phyloP scores from a whole-genome alignment of 768 basidiomycete species.

The Suillus sp. region DNA sequence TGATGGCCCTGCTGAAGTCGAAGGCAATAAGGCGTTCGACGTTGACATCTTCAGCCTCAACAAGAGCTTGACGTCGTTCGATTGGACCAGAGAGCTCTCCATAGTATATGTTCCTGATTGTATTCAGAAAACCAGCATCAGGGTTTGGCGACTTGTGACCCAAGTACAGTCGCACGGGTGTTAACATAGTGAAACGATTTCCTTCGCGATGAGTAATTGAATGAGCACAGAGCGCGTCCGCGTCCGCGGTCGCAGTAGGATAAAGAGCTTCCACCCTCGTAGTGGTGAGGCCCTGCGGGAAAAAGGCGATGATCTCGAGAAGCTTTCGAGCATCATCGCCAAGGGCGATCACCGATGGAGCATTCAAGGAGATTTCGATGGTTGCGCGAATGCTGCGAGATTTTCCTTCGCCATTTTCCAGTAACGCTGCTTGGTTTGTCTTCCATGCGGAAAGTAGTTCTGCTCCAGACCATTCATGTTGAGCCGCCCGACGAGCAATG shows the following conservation, averaged over 20 bases:
- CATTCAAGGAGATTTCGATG: slow-evolving; percentile 7
- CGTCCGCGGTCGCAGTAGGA: not conserved
- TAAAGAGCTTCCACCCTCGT: not conserved
- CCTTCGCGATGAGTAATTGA: not conserved
- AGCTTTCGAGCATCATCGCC: slow-evolving; percentile 4
- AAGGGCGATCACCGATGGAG: not conserved
- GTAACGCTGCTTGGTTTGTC: not conserved
- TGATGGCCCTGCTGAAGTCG: not conserved
- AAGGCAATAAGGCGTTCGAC: slow-evolving; percentile 4
- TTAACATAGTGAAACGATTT: not conserved
- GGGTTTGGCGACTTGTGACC: not conserved
- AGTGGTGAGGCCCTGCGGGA: slow-evolving; percentile 9
- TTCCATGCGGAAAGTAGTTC: slow-evolving; percentile 8
- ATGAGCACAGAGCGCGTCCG: not conserved
- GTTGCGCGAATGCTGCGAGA: not conserved
- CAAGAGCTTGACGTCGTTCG: not conserved
- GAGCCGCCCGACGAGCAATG: slow-evolving; percentile 5
- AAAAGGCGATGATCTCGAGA: slow-evolving; percentile 9
- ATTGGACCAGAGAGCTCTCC: not conserved
- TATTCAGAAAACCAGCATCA: not conserved
- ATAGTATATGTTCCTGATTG: not conserved
- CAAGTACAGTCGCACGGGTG: slow-evolving; percentile 6
- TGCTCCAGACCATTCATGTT: slow-evolving; percentile 5
- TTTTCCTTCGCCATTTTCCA: not conserved
- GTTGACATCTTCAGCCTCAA: slow-evolving; percentile 2